Evolutionary conservation across 768 basidiomycete species (phyloP).

Genomic region (Tulasnella sp.): DNA sequence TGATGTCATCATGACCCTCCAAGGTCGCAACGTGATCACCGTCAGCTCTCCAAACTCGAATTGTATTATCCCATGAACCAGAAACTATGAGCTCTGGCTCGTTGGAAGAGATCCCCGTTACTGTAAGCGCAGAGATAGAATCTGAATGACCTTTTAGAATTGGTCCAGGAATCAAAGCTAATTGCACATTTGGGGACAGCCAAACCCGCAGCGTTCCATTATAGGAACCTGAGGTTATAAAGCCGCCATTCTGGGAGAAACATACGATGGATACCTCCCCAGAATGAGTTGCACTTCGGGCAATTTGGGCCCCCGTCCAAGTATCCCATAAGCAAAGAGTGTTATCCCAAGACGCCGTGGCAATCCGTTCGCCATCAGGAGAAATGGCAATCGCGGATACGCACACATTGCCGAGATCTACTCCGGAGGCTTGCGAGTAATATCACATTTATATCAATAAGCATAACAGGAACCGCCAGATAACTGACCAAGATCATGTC

Average conservation of each 20-base stretch:
- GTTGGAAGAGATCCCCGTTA: too few species aligned
- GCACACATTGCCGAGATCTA: conserved; percentile 17
- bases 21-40: too few species aligned
- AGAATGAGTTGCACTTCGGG: neutral
- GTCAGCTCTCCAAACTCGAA: conserved; percentile 10
- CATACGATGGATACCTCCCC: neutral
- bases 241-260: neutral
- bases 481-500: too few species aligned
- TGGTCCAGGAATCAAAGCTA: too few species aligned
- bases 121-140: neutral
- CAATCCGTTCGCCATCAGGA: conserved; percentile 18
- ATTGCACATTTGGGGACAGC: too few species aligned
- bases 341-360: neutral
- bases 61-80: conserved; percentile 4
- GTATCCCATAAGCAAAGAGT: neutral
- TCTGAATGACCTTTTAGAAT: neutral
- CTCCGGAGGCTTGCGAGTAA: conserved; percentile 9
- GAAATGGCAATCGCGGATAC: conserved; percentile 23
- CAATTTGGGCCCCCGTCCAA: too few species aligned
- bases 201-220: neutral
- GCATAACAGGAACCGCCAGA: too few species aligned
- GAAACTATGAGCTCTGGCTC: neutral
- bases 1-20: too few species aligned
- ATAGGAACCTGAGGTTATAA: neutral
- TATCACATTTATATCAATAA: too few species aligned